Evolutionary conservation across 352 stramenopile species (phyloP).

Genomic region (Phytopythium litorale): DNA sequence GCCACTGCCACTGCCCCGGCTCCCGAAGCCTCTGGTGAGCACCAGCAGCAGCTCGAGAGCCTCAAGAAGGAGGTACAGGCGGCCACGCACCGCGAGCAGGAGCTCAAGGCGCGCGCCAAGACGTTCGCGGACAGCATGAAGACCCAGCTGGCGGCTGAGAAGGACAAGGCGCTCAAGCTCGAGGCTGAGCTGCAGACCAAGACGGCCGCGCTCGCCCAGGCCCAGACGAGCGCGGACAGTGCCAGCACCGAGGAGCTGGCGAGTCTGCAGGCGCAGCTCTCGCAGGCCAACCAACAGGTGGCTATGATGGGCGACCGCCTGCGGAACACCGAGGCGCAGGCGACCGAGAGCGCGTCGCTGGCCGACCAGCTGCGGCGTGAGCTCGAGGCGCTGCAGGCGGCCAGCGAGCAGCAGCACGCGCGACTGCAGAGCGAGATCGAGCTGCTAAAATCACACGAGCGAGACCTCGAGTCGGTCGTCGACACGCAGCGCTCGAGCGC

Average conservation of each 20-base stretch:
- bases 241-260: conserved; percentile 31
- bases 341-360: conserved; percentile 24
- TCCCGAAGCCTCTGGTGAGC: background rate
- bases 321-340: conserved; percentile 23
- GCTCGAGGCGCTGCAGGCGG: conserved; percentile 32
- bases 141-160: conserved; percentile 53
- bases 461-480: conserved; percentile 27
- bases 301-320: conserved; percentile 28
- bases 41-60: conserved; percentile 21
- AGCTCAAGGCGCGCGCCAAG: conserved; percentile 69
- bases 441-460: conserved; percentile 26
- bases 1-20: background rate
- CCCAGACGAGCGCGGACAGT: conserved; percentile 29
- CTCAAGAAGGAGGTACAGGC: conserved; percentile 44
- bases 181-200: conserved; percentile 40
- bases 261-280: conserved; percentile 31
- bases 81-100: conserved; percentile 43
- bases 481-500: conserved; percentile 12
- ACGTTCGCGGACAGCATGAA: conserved; percentile 68
- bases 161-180: conserved; percentile 41
- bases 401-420: conserved; percentile 32
- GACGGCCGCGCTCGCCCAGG: conserved; percentile 2
- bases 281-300: conserved; percentile 27
- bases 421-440: conserved; percentile 36
- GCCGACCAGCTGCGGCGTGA: conserved; percentile 18